phyloP scores from a whole-genome alignment of 805 yeast genomes.

The Nakazawaea wyomingensis region DNA sequence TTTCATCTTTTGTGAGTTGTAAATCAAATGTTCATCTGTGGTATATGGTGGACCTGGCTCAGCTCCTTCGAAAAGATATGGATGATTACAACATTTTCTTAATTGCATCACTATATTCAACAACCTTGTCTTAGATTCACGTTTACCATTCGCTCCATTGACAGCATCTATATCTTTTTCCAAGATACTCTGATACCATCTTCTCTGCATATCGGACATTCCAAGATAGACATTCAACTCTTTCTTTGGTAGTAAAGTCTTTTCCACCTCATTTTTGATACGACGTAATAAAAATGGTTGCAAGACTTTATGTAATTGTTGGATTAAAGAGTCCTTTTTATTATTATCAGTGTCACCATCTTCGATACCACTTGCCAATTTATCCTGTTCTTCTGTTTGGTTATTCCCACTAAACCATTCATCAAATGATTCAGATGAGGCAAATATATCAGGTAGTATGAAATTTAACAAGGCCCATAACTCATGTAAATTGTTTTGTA shows the following conservation, averaged over 20 bases:
- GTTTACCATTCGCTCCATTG: conserved; percentile 72
- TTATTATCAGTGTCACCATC: not conserved
- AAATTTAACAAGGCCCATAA: conserved; percentile 78
- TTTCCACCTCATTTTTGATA: conserved; percentile 77
- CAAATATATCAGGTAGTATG: conserved; percentile 72
- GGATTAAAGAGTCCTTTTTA: conserved; percentile 49
- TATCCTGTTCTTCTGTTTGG: conserved; percentile 25
- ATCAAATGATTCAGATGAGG: conserved; percentile 69
- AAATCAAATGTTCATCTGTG: conserved; percentile 77
- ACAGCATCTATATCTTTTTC: conserved; percentile 84
- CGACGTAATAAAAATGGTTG: conserved; percentile 74
- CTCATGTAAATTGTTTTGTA: conserved; percentile 75
- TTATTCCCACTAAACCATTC: conserved; percentile 58
- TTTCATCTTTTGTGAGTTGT: conserved; percentile 65
- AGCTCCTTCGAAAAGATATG: conserved; percentile 80
- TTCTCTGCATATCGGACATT: conserved; percentile 75
- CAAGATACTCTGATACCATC: conserved; percentile 70
- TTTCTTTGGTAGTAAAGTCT: conserved; percentile 67
- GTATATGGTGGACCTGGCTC: conserved; percentile 89
- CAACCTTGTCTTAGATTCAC: conserved; percentile 70
- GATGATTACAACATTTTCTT: conserved; percentile 82
- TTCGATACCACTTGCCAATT: not conserved
- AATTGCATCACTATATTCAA: conserved; percentile 81
- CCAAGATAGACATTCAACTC: conserved; percentile 70
- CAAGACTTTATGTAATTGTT: conserved; percentile 69